phyloP scores from a whole-genome alignment of 495 filamentous ascomycete species.

The Cladorrhinum samala region DNA sequence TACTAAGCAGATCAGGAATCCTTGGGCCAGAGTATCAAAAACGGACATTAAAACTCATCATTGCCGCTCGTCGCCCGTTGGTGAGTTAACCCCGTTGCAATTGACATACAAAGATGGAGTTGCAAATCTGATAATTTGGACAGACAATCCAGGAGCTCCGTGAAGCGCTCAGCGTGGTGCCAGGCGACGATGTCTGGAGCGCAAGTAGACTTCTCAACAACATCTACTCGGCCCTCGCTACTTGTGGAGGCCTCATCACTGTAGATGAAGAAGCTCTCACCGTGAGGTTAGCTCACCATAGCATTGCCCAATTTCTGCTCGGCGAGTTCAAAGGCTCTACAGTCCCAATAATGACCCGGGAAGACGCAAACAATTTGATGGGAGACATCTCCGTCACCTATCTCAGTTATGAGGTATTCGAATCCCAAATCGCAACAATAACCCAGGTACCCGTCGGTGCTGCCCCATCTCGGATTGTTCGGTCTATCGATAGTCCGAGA shows the following conservation, averaged over 20 bases:
- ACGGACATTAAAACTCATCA: slow-evolving; percentile 29
- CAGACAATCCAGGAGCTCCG: slow-evolving; percentile 34
- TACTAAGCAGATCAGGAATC: slow-evolving; percentile 27
- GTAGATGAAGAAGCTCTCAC: slow-evolving; percentile 41
- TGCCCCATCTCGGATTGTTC: slow-evolving; percentile 23
- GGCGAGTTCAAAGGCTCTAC: slow-evolving; percentile 4
- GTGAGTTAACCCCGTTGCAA: background rate
- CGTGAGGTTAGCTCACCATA: slow-evolving; percentile 37
- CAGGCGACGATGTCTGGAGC: slow-evolving; percentile 31
- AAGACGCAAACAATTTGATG: background rate
- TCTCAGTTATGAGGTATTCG: slow-evolving; percentile 3
- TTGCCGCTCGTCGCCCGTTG: slow-evolving; percentile 30
- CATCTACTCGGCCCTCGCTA: slow-evolving; percentile 27
- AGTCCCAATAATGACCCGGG: background rate
- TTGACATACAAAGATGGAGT: no score
- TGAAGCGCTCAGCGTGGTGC: slow-evolving; percentile 37
- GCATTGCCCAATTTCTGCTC: slow-evolving; percentile 39
- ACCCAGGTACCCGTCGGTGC: background rate
- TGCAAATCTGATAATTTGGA: no score
- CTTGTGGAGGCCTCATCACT: slow-evolving; percentile 39
- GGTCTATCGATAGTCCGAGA: slow-evolving; percentile 19
- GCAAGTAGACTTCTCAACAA: slow-evolving; percentile 30
- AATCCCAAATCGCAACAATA: slow-evolving; percentile 3
- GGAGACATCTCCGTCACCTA: slow-evolving; percentile 2
- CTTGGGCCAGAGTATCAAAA: slow-evolving; percentile 18